Conservation (phyloP, 257 asterid species). For the Verbena officinalis region DNA sequence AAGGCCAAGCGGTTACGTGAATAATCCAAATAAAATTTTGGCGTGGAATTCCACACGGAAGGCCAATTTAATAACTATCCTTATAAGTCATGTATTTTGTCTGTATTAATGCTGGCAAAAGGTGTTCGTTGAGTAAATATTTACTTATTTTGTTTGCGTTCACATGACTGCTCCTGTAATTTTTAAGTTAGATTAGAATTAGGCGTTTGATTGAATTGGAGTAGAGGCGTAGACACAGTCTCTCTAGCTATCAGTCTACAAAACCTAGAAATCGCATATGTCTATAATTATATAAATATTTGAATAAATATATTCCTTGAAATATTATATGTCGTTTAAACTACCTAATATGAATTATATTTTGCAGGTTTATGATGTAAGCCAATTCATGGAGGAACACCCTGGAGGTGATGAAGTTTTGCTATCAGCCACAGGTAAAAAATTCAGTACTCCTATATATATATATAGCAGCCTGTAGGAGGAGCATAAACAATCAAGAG, state of each 20-base stretch:
- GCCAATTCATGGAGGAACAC: slow-evolving; percentile 94
- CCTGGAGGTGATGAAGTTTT: slow-evolving; percentile 96
- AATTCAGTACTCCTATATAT: slow-evolving; percentile 4
- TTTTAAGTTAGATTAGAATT: too few relatives aligned
- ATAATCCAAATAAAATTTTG: neutral
- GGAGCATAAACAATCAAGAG: too few relatives aligned
- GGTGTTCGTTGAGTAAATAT: neutral
- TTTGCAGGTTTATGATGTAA: slow-evolving; percentile 81
- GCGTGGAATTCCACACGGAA: neutral
- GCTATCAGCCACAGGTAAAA: slow-evolving; percentile 75
- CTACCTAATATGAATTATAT: neutral
- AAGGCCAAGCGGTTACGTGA: neutral
- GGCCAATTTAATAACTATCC: too few relatives aligned
- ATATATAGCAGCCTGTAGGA: too few relatives aligned
- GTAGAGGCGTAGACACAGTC: too few relatives aligned
- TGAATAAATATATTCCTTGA: neutral
- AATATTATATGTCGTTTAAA: neutral
- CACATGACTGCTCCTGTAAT: too few relatives aligned
- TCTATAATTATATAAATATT: too few relatives aligned
- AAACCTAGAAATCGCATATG: neutral
- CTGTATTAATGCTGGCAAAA: slow-evolving; percentile 5
- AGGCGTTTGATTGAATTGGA: neutral
- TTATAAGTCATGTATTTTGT: too few relatives aligned
- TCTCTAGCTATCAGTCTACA: too few relatives aligned
- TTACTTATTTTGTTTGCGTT: slow-evolving; percentile 6